Evolutionary conservation across 176 grass and related monocot genomes (phyloP).

Genomic region (Cocos nucifera): DNA sequence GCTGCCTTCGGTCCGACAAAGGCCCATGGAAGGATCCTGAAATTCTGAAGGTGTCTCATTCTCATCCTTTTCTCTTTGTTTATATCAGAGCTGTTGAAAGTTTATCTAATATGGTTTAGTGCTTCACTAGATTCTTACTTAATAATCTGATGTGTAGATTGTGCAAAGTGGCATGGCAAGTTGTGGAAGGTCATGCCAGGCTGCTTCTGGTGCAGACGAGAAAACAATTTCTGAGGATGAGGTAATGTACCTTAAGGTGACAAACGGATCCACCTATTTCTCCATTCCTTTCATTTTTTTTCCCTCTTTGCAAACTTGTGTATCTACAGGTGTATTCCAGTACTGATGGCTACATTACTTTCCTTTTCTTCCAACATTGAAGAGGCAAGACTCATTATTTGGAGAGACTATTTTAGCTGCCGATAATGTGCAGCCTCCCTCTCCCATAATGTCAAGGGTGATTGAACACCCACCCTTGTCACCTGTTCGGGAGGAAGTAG

Average conservation of each 20-base stretch:
- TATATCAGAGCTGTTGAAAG: not conserved
- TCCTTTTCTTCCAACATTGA: not conserved
- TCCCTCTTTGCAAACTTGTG: too few relatives aligned
- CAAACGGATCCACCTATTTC: not conserved
- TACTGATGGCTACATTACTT: too few relatives aligned
- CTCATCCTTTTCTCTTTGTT: not conserved
- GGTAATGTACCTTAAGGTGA: conserved; percentile 43
- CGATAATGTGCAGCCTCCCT: conserved; percentile 2
- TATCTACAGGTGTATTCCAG: too few relatives aligned
- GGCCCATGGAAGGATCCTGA: conserved; percentile 97
- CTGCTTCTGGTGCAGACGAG: conserved; percentile 40
- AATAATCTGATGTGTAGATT: conserved; percentile 39
- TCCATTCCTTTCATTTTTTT: not conserved
- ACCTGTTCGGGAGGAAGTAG: conserved; percentile 52
- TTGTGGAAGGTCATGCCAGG: conserved; percentile 43
- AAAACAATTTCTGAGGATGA: conserved; percentile 79
- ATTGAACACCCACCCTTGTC: conserved; percentile 76
- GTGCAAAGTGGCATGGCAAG: conserved; percentile 71
- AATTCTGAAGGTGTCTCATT: conserved; percentile 47
- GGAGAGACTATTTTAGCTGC: conserved; percentile 5
- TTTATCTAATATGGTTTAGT: too few relatives aligned
- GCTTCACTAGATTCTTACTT: too few relatives aligned
- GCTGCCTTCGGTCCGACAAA: conserved; percentile 90
- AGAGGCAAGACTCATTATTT: conserved; percentile 53
- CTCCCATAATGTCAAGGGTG: conserved; percentile 31